phyloP scores from a whole-genome alignment of 176 grass and related monocot species.

The Aegilops tauschii region DNA sequence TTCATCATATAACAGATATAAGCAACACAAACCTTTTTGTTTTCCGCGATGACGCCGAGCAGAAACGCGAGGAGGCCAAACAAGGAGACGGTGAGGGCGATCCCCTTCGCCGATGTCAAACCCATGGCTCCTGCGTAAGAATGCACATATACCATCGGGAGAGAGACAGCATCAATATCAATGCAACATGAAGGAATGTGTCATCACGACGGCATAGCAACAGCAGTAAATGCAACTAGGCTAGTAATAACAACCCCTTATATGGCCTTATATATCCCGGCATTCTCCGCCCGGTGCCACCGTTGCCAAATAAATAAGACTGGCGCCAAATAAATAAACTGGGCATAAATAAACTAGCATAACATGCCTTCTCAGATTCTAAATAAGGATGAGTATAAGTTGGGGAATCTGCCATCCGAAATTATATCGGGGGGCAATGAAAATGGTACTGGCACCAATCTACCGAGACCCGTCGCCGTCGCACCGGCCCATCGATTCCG shows the following conservation, averaged over 20 bases:
- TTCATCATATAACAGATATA: background rate
- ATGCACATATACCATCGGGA: background rate
- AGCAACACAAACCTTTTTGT: conserved; percentile 66
- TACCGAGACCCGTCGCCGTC: background rate
- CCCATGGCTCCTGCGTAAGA: conserved; percentile 49
- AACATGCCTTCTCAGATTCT: background rate
- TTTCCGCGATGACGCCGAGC: conserved; percentile 72
- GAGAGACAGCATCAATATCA: background rate
- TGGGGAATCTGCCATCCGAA: background rate
- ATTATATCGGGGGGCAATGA: background rate
- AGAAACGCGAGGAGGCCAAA: conserved; percentile 56
- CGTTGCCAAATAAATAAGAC: background rate
- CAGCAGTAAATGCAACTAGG: too few relatives aligned
- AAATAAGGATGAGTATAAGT: background rate
- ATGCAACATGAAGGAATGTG: background rate
- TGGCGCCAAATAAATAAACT: too few relatives aligned
- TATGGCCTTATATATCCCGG: background rate
- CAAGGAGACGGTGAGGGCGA: conserved; percentile 35
- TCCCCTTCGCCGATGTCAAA: conserved; percentile 10
- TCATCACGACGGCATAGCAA: background rate
- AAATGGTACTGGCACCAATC: background rate
- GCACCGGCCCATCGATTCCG: background rate
- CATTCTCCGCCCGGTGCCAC: background rate
- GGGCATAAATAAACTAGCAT: too few relatives aligned
- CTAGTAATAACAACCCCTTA: background rate